A percentile compares a stretch with the other conserved stretches of the same genome.
phyloP scores from a whole-genome alignment of 768 basidiomycete genomes.

The Kwoniella dendrophila region DNA sequence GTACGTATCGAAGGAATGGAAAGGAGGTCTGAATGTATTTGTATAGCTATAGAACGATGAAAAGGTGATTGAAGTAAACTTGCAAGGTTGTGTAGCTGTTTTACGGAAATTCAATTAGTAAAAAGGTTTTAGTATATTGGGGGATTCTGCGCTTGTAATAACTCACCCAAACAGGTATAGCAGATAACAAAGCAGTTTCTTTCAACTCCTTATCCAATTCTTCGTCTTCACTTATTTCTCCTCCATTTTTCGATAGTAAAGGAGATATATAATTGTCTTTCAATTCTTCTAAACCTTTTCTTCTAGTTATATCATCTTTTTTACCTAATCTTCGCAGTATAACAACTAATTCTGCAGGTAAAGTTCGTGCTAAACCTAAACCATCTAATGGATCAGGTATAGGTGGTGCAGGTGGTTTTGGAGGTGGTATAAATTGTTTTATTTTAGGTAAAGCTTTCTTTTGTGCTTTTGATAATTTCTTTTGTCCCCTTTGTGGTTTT shows the following conservation, averaged over 20 bases:
- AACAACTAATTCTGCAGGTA: conserved; percentile 81
- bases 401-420: conserved; percentile 60
- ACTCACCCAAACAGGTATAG: conserved; percentile 87
- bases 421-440: conserved; percentile 85
- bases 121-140: neutral
- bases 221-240: conserved; percentile 59
- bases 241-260: conserved; percentile 54
- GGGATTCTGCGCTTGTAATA: neutral
- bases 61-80: conserved; percentile 77
- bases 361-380: conserved; percentile 69
- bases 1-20: conserved; percentile 60
- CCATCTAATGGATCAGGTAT: conserved; percentile 82
- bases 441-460: conserved; percentile 66
- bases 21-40: conserved; percentile 70
- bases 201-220: conserved; percentile 62
- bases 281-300: conserved; percentile 82
- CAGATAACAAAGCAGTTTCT: conserved; percentile 50
- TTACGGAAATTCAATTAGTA: neutral
- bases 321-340: conserved; percentile 79
- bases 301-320: conserved; percentile 83
- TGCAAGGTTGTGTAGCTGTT: conserved; percentile 81
- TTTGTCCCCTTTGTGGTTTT: conserved; percentile 59
- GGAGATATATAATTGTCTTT: conserved; percentile 68
- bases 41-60: conserved; percentile 67
- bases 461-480: conserved; percentile 63